Conservation (phyloP, 306 rosid genomes). For the Medicago arabica region DNA sequence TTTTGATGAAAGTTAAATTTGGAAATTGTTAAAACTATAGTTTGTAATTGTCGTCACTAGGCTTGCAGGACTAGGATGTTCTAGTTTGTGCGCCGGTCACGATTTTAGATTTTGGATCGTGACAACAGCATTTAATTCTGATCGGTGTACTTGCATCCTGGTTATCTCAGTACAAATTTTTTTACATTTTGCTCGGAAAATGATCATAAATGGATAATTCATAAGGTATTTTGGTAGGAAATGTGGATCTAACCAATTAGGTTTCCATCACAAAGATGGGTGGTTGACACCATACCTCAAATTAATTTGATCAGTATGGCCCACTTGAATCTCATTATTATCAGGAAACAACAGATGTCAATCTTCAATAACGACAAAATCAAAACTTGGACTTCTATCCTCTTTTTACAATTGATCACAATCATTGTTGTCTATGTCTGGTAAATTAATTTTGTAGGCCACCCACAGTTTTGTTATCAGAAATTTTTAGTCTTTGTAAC, state of each 20-base stretch:
- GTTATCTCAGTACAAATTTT: background rate
- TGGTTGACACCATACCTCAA: background rate
- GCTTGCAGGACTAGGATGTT: too few relatives aligned
- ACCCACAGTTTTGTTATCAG: background rate
- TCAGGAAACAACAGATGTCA: background rate
- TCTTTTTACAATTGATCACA: background rate
- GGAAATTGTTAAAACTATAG: too few relatives aligned
- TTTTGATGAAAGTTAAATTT: too few relatives aligned
- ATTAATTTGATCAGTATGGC: background rate
- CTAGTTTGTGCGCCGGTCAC: too few relatives aligned
- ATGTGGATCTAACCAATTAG: background rate
- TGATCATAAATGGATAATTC: background rate
- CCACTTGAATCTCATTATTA: background rate
- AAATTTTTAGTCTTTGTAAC: background rate
- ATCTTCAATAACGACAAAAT: background rate
- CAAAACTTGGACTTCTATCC: background rate
- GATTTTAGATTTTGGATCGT: too few relatives aligned
- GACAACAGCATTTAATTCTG: too few relatives aligned
- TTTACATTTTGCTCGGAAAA: background rate
- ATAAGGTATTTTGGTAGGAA: background rate
- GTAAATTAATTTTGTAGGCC: background rate
- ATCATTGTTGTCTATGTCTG: background rate
- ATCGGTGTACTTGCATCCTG: background rate
- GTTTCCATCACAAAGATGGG: background rate
- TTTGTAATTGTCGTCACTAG: too few relatives aligned